A percentile compares a stretch with the other conserved stretches of the same genome.
Conservation (phyloP, 2,329 filamentous ascomycete genomes). For the Cordyceps cateniannulata region DNA sequence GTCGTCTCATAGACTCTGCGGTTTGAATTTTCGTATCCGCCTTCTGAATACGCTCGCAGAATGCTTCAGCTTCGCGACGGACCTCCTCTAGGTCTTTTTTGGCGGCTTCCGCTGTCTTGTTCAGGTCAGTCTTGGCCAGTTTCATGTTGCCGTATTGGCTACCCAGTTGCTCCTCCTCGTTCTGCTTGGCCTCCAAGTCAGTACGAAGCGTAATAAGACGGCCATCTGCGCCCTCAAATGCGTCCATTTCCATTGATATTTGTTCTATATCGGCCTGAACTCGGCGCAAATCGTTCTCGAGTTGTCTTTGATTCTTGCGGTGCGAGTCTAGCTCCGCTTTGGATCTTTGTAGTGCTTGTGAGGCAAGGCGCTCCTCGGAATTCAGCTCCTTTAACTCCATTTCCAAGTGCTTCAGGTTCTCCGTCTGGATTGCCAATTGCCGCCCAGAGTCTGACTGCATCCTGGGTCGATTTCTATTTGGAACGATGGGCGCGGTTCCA, state of each 20-base stretch:
- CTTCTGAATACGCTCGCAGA: slow-evolving; percentile 46
- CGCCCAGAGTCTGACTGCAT: slow-evolving; percentile 73
- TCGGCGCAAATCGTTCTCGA: slow-evolving; percentile 51
- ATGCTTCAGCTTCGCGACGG: slow-evolving; percentile 31
- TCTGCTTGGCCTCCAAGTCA: slow-evolving; percentile 50
- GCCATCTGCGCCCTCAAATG: slow-evolving; percentile 61
- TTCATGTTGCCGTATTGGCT: slow-evolving; percentile 47
- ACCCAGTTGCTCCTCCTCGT: slow-evolving; percentile 42
- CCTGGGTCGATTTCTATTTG: slow-evolving; percentile 51
- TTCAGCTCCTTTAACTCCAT: slow-evolving; percentile 48
- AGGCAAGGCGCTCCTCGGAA: slow-evolving; percentile 38
- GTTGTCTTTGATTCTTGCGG: slow-evolving; percentile 22
- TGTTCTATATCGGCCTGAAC: slow-evolving; percentile 52
- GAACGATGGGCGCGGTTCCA: slow-evolving; percentile 36
- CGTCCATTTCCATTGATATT: slow-evolving; percentile 54
- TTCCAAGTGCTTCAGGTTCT: slow-evolving; percentile 47
- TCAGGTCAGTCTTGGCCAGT: slow-evolving; percentile 43
- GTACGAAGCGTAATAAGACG: slow-evolving; percentile 52
- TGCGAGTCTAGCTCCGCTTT: slow-evolving; percentile 41
- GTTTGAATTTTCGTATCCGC: slow-evolving; percentile 46
- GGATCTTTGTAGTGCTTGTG: slow-evolving; percentile 43
- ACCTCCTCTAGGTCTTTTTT: slow-evolving; percentile 29
- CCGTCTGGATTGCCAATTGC: slow-evolving; percentile 50
- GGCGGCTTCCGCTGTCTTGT: slow-evolving; percentile 33
- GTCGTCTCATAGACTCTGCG: slow-evolving; percentile 40